A percentile compares a stretch with the other conserved stretches of the same genome.
These are phyloP conservation scores for Niveomyces coronatus DNA, from an alignment of 2,329 filamentous ascomycete genomes.

Conservation along the genomic window DNA sequence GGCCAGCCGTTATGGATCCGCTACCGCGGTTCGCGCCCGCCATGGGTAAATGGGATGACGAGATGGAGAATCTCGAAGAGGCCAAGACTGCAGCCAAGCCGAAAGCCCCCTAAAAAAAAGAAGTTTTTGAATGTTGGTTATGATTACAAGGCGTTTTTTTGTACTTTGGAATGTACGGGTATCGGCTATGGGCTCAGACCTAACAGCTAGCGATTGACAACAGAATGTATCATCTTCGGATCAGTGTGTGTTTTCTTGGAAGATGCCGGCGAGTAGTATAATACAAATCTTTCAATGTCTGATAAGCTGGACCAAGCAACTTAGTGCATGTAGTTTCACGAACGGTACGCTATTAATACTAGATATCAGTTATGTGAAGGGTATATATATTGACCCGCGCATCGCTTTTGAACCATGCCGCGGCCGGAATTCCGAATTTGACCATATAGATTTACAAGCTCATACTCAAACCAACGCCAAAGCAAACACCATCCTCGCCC, in stretches of 20 bases:
- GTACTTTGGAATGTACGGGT: too few species aligned
- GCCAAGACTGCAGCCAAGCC: constrained; percentile 13
- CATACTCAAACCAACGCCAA: constrained; percentile 9
- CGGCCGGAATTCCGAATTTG: too few species aligned
- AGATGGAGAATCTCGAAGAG: constrained; percentile 43
- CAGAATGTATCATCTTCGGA: too few species aligned
- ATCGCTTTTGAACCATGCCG: neutral
- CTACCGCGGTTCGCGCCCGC: constrained; percentile 25
- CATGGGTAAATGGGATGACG: constrained; percentile 45
- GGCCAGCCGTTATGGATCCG: constrained; percentile 21
- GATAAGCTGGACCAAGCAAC: too few species aligned
- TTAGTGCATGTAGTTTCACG: too few species aligned
- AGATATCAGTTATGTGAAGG: neutral
- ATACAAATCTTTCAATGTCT: too few species aligned
- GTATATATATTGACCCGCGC: neutral
- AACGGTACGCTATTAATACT: too few species aligned
- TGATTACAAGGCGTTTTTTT: too few species aligned
- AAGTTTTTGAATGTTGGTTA: neutral
- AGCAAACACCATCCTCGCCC: neutral
- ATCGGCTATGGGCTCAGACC: too few species aligned
- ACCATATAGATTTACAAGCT: too few species aligned
- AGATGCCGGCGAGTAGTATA: neutral
- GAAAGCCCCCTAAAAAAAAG: neutral
- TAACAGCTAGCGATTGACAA: too few species aligned
- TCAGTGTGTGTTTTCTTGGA: neutral